These are phyloP conservation scores for Macadamia integrifolia DNA, from an alignment of 164 flowering plant species.

Conservation along the genomic window DNA sequence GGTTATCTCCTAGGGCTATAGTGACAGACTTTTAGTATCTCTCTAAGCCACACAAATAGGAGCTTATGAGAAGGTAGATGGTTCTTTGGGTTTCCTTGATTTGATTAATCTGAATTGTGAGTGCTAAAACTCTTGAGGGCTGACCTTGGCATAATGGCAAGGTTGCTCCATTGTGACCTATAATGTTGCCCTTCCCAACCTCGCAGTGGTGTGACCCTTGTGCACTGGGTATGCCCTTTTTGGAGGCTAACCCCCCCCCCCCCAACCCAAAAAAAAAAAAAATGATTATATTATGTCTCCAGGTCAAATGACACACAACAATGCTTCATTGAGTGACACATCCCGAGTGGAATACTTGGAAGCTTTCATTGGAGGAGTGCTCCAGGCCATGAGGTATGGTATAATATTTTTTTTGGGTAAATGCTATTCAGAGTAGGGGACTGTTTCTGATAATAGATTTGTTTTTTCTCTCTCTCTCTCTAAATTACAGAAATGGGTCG, in stretches of 20 bases:
- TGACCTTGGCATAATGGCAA: too few species aligned
- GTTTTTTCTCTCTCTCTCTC: neutral
- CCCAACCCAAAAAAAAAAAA: too few species aligned
- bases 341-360: constrained; percentile 28
- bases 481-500: constrained; percentile 29
- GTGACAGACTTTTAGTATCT: too few species aligned
- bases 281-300: too few species aligned
- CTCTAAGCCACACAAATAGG: neutral
- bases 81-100: constrained; percentile 33
- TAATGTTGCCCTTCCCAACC: too few species aligned
- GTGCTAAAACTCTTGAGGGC: too few species aligned
- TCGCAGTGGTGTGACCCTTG: too few species aligned
- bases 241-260: too few species aligned
- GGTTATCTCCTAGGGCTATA: too few species aligned
- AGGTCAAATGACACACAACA: too few species aligned
- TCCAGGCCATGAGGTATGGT: constrained; percentile 34
- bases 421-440: neutral
- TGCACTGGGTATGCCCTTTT: too few species aligned
- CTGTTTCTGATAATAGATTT: neutral
- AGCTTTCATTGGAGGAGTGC: constrained; percentile 28
- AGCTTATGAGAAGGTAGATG: constrained; percentile 11
- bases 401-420: neutral
- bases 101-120: neutral
- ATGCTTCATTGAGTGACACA: constrained; percentile 22
- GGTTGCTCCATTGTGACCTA: too few species aligned